Conservation (phyloP, 305 asterid species). For the Caryopteris hybrid region DNA sequence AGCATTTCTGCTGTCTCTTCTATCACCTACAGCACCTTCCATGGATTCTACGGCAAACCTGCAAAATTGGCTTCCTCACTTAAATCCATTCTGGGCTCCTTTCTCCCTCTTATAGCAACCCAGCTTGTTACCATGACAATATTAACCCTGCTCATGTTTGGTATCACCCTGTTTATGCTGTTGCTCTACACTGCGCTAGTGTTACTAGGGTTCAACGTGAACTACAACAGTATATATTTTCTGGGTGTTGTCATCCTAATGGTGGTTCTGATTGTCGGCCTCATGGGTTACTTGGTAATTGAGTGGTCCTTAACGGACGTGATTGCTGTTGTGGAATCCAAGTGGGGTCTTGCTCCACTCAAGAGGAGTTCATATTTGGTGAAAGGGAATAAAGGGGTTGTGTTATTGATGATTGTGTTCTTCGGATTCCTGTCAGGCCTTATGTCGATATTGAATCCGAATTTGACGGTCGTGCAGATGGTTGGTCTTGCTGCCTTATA, state of each 20-base stretch:
- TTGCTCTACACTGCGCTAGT: slow-evolving; percentile 10
- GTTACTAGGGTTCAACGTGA: slow-evolving; percentile 30
- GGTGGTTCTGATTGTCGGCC: neutral
- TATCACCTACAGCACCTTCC: slow-evolving; percentile 54
- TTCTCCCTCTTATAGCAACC: slow-evolving; percentile 56
- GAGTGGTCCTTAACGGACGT: slow-evolving; percentile 43
- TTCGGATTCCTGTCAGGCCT: slow-evolving; percentile 19
- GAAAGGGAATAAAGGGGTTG: slow-evolving; percentile 48
- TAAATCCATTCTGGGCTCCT: slow-evolving; percentile 37
- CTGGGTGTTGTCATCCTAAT: slow-evolving; percentile 3
- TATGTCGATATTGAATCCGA: slow-evolving; percentile 23
- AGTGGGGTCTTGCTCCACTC: slow-evolving; percentile 64
- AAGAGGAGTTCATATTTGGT: slow-evolving; percentile 53
- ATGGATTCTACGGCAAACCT: slow-evolving; percentile 56
- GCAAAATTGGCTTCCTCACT: slow-evolving; percentile 41
- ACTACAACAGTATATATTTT: slow-evolving; percentile 14
- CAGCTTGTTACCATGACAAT: slow-evolving; percentile 14
- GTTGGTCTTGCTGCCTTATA: slow-evolving; percentile 20
- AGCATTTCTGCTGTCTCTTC: slow-evolving; percentile 40
- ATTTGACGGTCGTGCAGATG: slow-evolving; percentile 24
- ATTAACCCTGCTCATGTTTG: neutral
- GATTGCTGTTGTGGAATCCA: slow-evolving; percentile 56
- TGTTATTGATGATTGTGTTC: slow-evolving; percentile 23
- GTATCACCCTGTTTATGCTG: slow-evolving; percentile 8
- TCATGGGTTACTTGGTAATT: slow-evolving; percentile 28